Base-by-base conservation (phyloP, 2,329 filamentous ascomycete species). In the Arthrobotrys conoides region DNA sequence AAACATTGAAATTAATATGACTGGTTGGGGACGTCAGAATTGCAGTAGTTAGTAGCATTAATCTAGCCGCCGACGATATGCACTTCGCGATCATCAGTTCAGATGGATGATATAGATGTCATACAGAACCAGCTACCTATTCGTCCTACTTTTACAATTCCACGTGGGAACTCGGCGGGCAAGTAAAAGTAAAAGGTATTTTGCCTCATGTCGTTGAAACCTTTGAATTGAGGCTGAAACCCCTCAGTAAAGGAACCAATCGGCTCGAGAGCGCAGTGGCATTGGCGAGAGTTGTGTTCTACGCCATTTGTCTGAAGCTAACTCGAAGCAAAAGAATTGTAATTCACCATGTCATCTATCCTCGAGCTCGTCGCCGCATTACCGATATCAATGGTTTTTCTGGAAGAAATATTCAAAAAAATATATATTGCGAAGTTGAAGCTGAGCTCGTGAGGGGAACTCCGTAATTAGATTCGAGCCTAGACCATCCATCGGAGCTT, bases 191-290 rank as follows among this genome's bases (percentile, higher is more conserved):
- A 49, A 46, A 49, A 46, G 9, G 10, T 9, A 46, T 65, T 51
- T 51, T 38, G 44, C 57, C 68, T 33, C 22, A 57, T 36, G 22
- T 36, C 14, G 51, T 64, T 69, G 71, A 75, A 75, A 75, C 71
- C n/a, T 48, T 5, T 27, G 38, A 27, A 48, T 33, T 48, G 18
- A 49, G 70, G 70, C 63, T 67, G 70, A 73, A 67, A 73, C 70
- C 27, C 41, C 30, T 63, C 27, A 22, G 41, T 41, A 20, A 20
- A 27, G 36, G 27, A 61, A 5, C 57, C 57, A 61, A 61, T 61
- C 57, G 57, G 57, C 57, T 61, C 16, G 16, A 18, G 27, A 14
- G 36, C 36, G 53, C 33, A 59, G 33, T 44, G 57, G 44, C 36
- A 36, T 41, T 59, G 33, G 53, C 53, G 53, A 53, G 24, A 53